Evolutionary conservation across 108 stramenopile species (phyloP).

Genomic region (Nitzschia palea): DNA sequence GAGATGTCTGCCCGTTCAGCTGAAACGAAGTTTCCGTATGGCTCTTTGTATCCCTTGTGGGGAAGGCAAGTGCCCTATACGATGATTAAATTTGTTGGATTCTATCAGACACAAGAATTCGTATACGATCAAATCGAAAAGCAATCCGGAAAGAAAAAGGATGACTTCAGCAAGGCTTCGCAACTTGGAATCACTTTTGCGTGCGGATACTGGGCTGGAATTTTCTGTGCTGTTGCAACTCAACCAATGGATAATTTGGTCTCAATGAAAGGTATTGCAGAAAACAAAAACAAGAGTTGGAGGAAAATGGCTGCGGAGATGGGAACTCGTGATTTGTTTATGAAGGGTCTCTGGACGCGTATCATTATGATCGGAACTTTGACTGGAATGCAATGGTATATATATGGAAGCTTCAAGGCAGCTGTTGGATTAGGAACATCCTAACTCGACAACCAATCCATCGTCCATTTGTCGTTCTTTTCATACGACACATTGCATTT

Average conservation of each 20-base stretch:
- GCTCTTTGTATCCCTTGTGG: slow-evolving; percentile 18
- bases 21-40: slow-evolving; percentile 31
- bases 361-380: slow-evolving; percentile 34
- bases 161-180: slow-evolving; percentile 10
- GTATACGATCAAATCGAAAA: slow-evolving; percentile 13
- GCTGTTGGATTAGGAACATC: slow-evolving; percentile 7
- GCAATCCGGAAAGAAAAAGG: slow-evolving; percentile 3
- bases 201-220: slow-evolving; percentile 27
- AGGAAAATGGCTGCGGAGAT: slow-evolving; percentile 8
- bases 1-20: slow-evolving; percentile 6
- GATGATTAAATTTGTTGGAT: slow-evolving; percentile 25
- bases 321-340: slow-evolving; percentile 13
- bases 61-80: slow-evolving; percentile 30
- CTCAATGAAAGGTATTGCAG: slow-evolving; percentile 11
- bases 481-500: neutral
- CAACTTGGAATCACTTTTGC: slow-evolving; percentile 33
- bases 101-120: slow-evolving; percentile 7
- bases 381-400: slow-evolving; percentile 26
- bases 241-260: slow-evolving; percentile 30
- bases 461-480: neutral
- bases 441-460: neutral
- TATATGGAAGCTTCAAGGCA: slow-evolving; percentile 20
- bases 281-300: slow-evolving; percentile 12
- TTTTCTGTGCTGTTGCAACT: slow-evolving; percentile 15
- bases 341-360: slow-evolving; percentile 22